phyloP scores from a whole-genome alignment of 768 basidiomycete genomes.

The Hydnum rufescens region DNA sequence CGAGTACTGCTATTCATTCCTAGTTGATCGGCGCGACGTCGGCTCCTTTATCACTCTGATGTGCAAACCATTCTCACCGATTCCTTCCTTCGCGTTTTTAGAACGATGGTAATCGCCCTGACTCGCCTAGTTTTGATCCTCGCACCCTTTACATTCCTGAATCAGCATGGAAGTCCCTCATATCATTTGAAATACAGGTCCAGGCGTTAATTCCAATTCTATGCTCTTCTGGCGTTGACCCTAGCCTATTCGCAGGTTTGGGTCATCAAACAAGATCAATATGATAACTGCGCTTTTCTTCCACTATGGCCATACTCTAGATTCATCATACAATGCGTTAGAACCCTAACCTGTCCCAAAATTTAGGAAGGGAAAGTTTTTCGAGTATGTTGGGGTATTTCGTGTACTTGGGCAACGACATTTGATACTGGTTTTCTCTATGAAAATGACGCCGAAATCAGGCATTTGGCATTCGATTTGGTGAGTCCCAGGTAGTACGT shows the following conservation, averaged over 20 bases:
- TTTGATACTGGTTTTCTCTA: constrained; percentile 33
- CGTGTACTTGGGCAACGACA: constrained; percentile 30
- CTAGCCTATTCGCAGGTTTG: constrained; percentile 17
- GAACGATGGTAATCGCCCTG: constrained; percentile 65
- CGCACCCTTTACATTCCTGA: constrained; percentile 67
- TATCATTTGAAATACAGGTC: constrained; percentile 88
- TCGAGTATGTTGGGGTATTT: not conserved
- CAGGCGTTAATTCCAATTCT: not conserved
- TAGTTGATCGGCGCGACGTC: constrained; percentile 54
- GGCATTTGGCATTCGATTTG: constrained; percentile 87
- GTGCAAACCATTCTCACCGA: not conserved
- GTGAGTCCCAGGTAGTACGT: too few relatives aligned
- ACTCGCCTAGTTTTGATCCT: constrained; percentile 78
- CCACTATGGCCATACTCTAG: constrained; percentile 29
- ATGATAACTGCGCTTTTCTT: constrained; percentile 91
- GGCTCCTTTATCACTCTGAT: constrained; percentile 13
- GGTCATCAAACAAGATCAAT: constrained; percentile 94
- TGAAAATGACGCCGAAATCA: constrained; percentile 84
- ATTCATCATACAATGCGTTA: not conserved
- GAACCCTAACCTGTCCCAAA: too few relatives aligned
- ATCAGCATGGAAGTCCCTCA: constrained; percentile 61
- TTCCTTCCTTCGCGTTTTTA: constrained; percentile 19
- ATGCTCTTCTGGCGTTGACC: not conserved
- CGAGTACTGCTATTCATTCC: constrained; percentile 61
- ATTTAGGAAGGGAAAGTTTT: constrained; percentile 40